Conservation (phyloP, 352 stramenopile species). For the Phytopythium vexans region DNA sequence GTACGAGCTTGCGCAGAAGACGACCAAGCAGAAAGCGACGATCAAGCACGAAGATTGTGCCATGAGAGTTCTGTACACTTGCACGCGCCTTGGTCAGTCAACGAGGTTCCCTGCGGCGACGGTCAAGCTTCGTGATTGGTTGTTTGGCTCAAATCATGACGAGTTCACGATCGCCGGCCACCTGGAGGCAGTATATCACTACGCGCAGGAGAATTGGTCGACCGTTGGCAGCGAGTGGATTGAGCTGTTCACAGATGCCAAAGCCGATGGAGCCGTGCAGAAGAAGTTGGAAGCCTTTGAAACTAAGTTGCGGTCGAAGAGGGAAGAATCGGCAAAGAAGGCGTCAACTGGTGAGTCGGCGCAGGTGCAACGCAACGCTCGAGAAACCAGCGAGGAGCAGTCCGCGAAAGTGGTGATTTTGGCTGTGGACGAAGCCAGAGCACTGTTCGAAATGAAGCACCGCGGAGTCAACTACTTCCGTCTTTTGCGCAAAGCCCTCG, state of each 20-base stretch:
- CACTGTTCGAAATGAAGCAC: background rate
- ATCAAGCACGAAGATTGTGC: background rate
- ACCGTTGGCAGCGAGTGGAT: constrained; percentile 3
- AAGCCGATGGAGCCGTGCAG: background rate
- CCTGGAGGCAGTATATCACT: constrained; percentile 4
- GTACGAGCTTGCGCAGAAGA: constrained; percentile 7
- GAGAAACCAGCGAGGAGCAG: background rate
- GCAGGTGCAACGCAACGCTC: no score
- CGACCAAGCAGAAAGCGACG: background rate
- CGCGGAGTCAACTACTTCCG: background rate
- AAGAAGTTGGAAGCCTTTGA: background rate
- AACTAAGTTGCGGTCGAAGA: background rate
- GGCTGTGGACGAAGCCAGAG: constrained; percentile 3
- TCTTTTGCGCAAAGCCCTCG: constrained; percentile 1
- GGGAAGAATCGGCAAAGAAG: background rate
- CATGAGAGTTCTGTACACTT: constrained; percentile 14
- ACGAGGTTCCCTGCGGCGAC: constrained; percentile 8
- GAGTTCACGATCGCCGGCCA: background rate
- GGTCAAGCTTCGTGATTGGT: background rate
- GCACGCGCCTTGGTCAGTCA: constrained; percentile 3
- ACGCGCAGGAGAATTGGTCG: constrained; percentile 3
- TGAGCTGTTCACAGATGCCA: constrained; percentile 1
- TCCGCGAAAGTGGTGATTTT: constrained; percentile 3
- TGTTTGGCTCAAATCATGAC: constrained; percentile 3
- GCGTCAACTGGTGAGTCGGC: no score